Percentiles rank a stretch among this genome's conserved stretches.
phyloP scores from a whole-genome alignment of 2,329 filamentous ascomycete species.

The Xylaria sp. region DNA sequence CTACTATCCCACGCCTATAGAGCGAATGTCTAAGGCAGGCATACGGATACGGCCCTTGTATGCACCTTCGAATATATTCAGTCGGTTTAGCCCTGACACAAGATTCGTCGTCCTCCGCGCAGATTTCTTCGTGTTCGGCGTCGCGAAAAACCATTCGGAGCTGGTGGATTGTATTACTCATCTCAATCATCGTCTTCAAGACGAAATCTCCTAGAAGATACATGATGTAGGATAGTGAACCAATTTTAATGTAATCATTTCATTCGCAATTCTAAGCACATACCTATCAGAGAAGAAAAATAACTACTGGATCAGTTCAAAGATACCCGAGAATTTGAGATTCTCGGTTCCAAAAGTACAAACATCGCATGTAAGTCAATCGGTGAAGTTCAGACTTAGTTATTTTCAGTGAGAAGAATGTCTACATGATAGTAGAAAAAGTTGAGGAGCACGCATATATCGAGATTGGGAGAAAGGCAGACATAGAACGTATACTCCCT shows the following conservation, averaged over 20 bases:
- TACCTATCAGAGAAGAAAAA: background rate
- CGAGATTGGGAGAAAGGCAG: too few relatives aligned
- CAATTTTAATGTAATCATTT: background rate
- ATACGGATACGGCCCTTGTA: conserved; percentile 33
- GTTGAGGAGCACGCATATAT: too few relatives aligned
- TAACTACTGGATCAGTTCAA: background rate
- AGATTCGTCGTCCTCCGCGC: conserved; percentile 42
- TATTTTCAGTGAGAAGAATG: too few relatives aligned
- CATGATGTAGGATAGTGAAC: background rate
- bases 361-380: too few relatives aligned
- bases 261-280: background rate
- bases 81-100: conserved; percentile 33
- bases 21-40: conserved; percentile 20
- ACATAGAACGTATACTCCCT: too few relatives aligned
- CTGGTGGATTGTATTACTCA: conserved; percentile 27
- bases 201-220: background rate
- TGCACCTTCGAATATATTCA: conserved; percentile 33
- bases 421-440: too few relatives aligned
- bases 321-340: too few relatives aligned
- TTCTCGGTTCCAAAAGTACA: too few relatives aligned
- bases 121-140: conserved; percentile 43
- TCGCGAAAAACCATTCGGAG: conserved; percentile 34
- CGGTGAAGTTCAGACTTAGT: too few relatives aligned
- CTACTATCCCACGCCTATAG: conserved; percentile 35
- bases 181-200: conserved; percentile 20